Base-by-base conservation (phyloP, 169 alveolate genomes). In the Pseudocohnilembus persalinus region DNA sequence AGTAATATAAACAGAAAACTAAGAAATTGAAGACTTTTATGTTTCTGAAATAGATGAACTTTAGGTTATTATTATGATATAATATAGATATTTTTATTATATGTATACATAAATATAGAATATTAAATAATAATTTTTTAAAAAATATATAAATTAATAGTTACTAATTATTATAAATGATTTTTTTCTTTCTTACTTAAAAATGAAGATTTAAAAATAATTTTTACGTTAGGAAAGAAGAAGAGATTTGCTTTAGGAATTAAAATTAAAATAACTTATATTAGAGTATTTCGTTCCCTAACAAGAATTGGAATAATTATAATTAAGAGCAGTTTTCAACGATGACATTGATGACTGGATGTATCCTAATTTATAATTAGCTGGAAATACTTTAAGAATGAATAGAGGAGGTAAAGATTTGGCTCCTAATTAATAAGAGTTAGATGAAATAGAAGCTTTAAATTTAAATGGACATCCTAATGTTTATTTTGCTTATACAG, bases 271-370 rank as follows among this genome's bases (percentile, higher is more conserved):
- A 82, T 78, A 92, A 24, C 63, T 92, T 30, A 92, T 96, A 4
- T 79, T 94, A 32, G 93, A 88, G 20, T 80, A 91, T 33, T 96
- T 96, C 87, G 85, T 96, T 24, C 97, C 97, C 16, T 91, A 91
- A 31, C 96, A 92, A 29, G 96, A 93, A 74, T 72, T 88, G 25
- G 84, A 89, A 31, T 82, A 87, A 73, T 86, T 91, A 27, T 85
- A 92, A 79, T 84, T 79, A 76, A 49, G 81, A 25, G 94, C 95
- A 16, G 80, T 88, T 26, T 93, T 90, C 87, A 88, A 84, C 63
- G 95, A 93, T 29, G 94, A 92, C 29, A 75, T 87, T 24, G 94
- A 93, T 73, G 95, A 92, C 32, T 93, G 96, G 95, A 76, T 83
- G 31, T 73, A 89, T 35, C 89, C 89, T 31, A 88, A 89, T 27